These are phyloP conservation scores for Epichloe gansuensis DNA, from an alignment of 2,329 filamentous ascomycete genomes.

Conservation along the genomic window DNA sequence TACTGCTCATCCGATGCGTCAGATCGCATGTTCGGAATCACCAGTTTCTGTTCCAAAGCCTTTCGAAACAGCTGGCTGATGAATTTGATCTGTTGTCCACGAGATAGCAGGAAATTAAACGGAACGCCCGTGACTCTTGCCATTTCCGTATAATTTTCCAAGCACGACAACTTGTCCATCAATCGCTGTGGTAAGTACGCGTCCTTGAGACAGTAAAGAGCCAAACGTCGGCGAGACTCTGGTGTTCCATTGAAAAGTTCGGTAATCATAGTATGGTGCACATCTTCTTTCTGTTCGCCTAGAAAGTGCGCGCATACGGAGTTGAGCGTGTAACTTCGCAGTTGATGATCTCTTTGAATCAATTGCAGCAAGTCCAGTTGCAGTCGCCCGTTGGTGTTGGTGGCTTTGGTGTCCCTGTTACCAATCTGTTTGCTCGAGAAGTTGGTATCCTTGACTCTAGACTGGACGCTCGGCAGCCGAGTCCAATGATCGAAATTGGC, in stretches of 20 bases:
- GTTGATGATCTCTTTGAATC: slow-evolving; percentile 85
- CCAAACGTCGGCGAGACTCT: slow-evolving; percentile 79
- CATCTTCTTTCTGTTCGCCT: slow-evolving; percentile 96
- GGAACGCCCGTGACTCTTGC: slow-evolving; percentile 97
- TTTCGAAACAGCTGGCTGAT: slow-evolving; percentile 95
- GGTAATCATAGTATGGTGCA: slow-evolving; percentile 98
- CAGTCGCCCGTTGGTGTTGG: slow-evolving; percentile 86
- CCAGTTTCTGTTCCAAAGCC: slow-evolving; percentile 80
- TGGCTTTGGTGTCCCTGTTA: slow-evolving; percentile 84
- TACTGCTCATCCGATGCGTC: slow-evolving; percentile 76
- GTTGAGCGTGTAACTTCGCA: slow-evolving; percentile 94
- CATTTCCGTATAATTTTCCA: slow-evolving; percentile 99
- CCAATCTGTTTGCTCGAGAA: slow-evolving; percentile 99
- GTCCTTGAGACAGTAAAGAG: slow-evolving; percentile 94
- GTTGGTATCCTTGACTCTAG: slow-evolving; percentile 63
- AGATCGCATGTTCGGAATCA: slow-evolving; percentile 74
- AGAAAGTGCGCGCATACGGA: slow-evolving; percentile 91
- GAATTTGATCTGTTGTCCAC: slow-evolving; percentile 95
- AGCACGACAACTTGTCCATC: slow-evolving; percentile 94
- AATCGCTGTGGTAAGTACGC: slow-evolving; percentile 87
- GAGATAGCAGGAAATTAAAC: slow-evolving; percentile 84
- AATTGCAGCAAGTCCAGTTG: slow-evolving; percentile 92
- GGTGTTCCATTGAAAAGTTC: slow-evolving; percentile 94
- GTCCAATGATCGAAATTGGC: slow-evolving; percentile 77
- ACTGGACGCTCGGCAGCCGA: slow-evolving; percentile 57